phyloP scores from a whole-genome alignment of 2,329 filamentous ascomycete species.

The Epichloe hybrida region DNA sequence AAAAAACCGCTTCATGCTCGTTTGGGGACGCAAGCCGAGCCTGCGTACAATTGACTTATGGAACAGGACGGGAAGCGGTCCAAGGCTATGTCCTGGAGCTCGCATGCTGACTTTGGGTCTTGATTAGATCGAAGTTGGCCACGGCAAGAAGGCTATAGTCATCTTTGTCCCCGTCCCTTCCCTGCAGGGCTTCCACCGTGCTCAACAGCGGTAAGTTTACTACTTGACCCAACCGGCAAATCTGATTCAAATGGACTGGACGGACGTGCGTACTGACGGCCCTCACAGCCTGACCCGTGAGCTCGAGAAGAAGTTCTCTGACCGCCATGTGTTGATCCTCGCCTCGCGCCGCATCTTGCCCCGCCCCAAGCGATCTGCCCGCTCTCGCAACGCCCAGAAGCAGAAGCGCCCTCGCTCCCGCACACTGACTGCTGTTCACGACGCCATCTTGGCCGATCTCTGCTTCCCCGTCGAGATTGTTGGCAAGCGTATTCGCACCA shows the following conservation, averaged over 20 bases:
- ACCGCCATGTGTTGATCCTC: conserved; percentile 98
- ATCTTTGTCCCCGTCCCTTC: conserved; percentile 99
- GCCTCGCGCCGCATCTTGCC: conserved; percentile 97
- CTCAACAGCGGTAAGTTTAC: conserved; percentile 88
- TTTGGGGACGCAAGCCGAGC: conserved; percentile 16
- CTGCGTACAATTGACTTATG: conserved; percentile 29
- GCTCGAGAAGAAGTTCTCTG: conserved; percentile 99
- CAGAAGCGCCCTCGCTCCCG: conserved; percentile 98
- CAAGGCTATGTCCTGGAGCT: conserved; percentile 59
- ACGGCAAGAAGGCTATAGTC: conserved; percentile 99
- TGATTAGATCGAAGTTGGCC: conserved; percentile 94
- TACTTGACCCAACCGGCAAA: background rate
- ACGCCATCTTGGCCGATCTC: conserved; percentile 93
- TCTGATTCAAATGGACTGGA: background rate
- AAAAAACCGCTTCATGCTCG: conserved; percentile 1
- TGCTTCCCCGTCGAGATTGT: conserved; percentile 99
- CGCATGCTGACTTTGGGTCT: conserved; percentile 62
- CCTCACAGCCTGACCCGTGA: conserved; percentile 91
- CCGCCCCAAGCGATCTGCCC: conserved; percentile 95
- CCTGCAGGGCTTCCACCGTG: conserved; percentile 96
- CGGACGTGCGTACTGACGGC: background rate
- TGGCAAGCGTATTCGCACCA: conserved; percentile 95
- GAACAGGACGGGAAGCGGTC: conserved; percentile 65
- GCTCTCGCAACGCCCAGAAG: conserved; percentile 88
- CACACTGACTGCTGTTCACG: conserved; percentile 97